Percentiles rank a stretch among this genome's conserved stretches.
These are phyloP conservation scores for Kalanchoe fedtschenkoi DNA, from an alignment of 164 flowering plant species.

Conservation along the genomic window DNA sequence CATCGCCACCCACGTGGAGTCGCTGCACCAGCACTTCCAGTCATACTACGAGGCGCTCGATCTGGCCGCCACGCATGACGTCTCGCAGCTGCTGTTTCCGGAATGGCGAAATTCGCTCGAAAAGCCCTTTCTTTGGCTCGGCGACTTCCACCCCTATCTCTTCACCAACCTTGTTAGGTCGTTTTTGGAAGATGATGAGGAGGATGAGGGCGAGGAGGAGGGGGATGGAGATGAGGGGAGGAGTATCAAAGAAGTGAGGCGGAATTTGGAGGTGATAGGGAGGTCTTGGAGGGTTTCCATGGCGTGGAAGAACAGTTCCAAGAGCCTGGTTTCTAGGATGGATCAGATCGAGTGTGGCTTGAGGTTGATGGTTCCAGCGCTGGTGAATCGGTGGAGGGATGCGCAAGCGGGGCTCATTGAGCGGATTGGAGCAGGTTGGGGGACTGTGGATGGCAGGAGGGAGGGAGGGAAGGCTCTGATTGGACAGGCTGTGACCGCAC, in stretches of 20 bases:
- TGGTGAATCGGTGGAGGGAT: constrained; percentile 3
- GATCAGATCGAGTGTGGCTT: constrained; percentile 5
- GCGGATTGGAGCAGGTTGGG: neutral
- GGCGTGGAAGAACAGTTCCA: constrained; percentile 1
- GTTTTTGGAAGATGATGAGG: constrained; percentile 20
- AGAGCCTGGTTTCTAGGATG: neutral
- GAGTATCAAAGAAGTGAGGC: constrained; percentile 1
- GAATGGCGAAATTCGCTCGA: constrained; percentile 57
- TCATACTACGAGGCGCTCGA: constrained; percentile 65
- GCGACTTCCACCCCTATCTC: constrained; percentile 66
- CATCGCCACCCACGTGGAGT: constrained; percentile 35
- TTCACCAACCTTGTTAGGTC: constrained; percentile 62
- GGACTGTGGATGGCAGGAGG: neutral
- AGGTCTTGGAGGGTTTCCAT: neutral
- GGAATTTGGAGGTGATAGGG: neutral
- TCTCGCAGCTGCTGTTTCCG: constrained; percentile 49
- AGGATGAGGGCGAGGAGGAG: neutral
- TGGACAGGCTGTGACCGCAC: neutral
- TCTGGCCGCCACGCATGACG: constrained; percentile 38
- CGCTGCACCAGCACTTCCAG: constrained; percentile 45
- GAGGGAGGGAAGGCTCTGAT: neutral
- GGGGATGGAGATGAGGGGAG: neutral
- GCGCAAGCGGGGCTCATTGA: constrained; percentile 1
- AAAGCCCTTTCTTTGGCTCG: constrained; percentile 73
- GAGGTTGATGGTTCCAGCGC: constrained; percentile 3